These are phyloP conservation scores for Populus hybrid DNA, from an alignment of 441 rosid genomes.

Conservation along the genomic window DNA sequence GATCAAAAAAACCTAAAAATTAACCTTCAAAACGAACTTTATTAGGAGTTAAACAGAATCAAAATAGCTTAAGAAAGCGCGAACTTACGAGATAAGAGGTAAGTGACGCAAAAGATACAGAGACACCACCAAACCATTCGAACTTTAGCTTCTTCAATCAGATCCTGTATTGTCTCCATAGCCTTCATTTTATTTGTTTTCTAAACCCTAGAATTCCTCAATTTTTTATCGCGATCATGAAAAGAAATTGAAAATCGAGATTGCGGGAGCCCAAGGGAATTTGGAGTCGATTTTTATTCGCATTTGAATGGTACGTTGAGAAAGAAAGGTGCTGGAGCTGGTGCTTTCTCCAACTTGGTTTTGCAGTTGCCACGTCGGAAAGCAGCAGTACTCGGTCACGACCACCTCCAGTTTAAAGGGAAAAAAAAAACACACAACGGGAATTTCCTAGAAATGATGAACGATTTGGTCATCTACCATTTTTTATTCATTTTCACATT, in stretches of 20 bases:
- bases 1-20: too few species aligned
- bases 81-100: too few species aligned
- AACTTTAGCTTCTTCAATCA: too few species aligned
- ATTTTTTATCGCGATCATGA: neutral
- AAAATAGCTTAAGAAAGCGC: too few species aligned
- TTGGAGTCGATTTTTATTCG: neutral
- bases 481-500: neutral
- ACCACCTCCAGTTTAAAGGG: neutral
- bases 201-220: constrained; percentile 10
- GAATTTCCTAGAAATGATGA: neutral
- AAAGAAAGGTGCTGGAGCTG: neutral
- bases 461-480: neutral
- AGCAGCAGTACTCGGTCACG: too few species aligned
- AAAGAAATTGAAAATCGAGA: neutral
- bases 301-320: neutral
- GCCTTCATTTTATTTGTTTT: too few species aligned
- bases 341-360: neutral
- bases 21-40: too few species aligned
- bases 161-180: too few species aligned
- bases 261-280: neutral
- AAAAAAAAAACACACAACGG: neutral
- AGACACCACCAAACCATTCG: too few species aligned
- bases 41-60: too few species aligned
- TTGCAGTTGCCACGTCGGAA: neutral
- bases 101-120: too few species aligned